These are phyloP conservation scores for Alternaria postmessia DNA, from an alignment of 2,329 filamentous ascomycete genomes.

Conservation along the genomic window DNA sequence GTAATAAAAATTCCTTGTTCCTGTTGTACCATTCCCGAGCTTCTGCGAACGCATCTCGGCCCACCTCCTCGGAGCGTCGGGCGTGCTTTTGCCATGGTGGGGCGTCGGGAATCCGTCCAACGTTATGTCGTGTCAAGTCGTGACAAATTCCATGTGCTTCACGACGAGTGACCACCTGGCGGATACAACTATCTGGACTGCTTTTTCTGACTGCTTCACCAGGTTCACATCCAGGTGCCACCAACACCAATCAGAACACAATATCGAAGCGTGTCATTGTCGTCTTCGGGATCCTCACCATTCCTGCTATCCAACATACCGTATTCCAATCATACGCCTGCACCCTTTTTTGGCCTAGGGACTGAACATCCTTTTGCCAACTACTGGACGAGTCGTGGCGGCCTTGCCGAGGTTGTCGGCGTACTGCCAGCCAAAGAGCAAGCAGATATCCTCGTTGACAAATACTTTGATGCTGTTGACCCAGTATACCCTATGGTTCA, in stretches of 20 bases:
- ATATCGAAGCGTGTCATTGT: conserved; percentile 46
- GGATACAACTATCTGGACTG: conserved; percentile 3
- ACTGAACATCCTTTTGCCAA: conserved; percentile 82
- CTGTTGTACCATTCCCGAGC: conserved; percentile 15
- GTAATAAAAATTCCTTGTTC: conserved; percentile 35
- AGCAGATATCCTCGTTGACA: conserved; percentile 71
- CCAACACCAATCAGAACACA: conserved; percentile 39
- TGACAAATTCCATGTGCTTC: too few relatives aligned
- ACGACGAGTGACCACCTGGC: neutral
- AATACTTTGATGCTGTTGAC: conserved; percentile 70
- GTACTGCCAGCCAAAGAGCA: conserved; percentile 79
- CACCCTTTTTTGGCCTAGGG: conserved; percentile 82
- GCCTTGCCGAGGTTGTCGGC: conserved; percentile 75
- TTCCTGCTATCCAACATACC: conserved; percentile 75
- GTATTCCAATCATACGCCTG: conserved; percentile 73
- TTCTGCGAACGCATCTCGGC: conserved; percentile 25
- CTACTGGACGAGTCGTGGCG: conserved; percentile 83
- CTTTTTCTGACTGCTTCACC: conserved; percentile 22
- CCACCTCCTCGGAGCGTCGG: conserved; percentile 8
- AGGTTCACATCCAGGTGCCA: conserved; percentile 34
- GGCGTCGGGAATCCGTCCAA: neutral
- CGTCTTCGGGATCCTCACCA: conserved; percentile 55
- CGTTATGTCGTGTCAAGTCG: too few relatives aligned
- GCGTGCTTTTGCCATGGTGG: neutral
- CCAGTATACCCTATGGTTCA: conserved; percentile 84